phyloP scores from a whole-genome alignment of 2,329 filamentous ascomycete genomes.

The Hypocreales sp. region DNA sequence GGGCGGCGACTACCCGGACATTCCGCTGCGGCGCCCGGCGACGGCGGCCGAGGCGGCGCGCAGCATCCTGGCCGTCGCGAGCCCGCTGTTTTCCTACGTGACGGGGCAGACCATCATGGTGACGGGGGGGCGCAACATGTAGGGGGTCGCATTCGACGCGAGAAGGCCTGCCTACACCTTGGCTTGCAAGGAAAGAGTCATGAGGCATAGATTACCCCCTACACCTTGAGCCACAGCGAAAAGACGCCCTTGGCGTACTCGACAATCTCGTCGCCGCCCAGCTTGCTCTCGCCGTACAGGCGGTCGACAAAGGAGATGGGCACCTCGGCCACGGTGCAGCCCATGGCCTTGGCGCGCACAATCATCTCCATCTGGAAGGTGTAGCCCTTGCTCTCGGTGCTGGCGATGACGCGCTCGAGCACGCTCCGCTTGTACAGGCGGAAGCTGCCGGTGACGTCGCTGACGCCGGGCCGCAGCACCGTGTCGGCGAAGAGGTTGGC shows the following conservation, averaged over 20 bases:
- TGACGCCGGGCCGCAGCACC: conserved; percentile 81
- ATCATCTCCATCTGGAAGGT: conserved; percentile 99
- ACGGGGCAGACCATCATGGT: conserved; percentile 78
- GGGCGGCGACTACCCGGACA: conserved; percentile 43
- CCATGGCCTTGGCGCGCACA: conserved; percentile 92
- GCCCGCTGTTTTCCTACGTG: conserved; percentile 73
- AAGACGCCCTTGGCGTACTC: conserved; percentile 85
- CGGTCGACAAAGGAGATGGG: conserved; percentile 95
- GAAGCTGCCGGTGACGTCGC: conserved; percentile 90
- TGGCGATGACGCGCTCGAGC: conserved; percentile 76
- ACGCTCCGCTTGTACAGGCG: conserved; percentile 85
- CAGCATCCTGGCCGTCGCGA: conserved; percentile 62
- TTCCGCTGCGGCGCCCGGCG: conserved; percentile 63
- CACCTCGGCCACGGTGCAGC: conserved; percentile 84
- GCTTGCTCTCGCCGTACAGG: conserved; percentile 87
- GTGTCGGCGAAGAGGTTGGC: conserved; percentile 96
- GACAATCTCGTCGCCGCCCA: conserved; percentile 89
- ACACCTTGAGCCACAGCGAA: conserved; percentile 65
- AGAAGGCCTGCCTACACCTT: too few species aligned
- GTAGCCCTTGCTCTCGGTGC: conserved; percentile 91
- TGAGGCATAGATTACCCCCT: too few species aligned
- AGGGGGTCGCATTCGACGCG: too few species aligned
- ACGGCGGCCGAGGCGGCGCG: conserved; percentile 68
- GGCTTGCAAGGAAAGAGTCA: neutral
- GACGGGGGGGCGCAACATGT: conserved; percentile 58